phyloP scores from a whole-genome alignment of 768 basidiomycete genomes.

The Tulasnella sp. region DNA sequence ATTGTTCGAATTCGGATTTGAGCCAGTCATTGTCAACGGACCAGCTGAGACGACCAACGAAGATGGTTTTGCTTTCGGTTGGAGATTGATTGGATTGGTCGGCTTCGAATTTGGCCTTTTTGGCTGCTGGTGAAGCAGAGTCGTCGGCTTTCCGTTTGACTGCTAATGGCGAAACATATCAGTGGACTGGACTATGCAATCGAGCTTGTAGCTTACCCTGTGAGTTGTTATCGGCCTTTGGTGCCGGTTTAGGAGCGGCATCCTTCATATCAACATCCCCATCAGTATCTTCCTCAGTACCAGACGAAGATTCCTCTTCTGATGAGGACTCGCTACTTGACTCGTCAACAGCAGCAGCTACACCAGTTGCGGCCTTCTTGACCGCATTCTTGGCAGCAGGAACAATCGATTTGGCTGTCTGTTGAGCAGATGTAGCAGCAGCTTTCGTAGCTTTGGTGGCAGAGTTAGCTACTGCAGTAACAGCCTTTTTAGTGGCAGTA shows the following conservation, averaged over 20 bases:
- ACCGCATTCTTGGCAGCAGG: background rate
- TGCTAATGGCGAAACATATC: slow-evolving; percentile 16
- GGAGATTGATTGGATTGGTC: slow-evolving; percentile 29
- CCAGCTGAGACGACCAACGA: slow-evolving; percentile 91
- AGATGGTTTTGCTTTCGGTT: slow-evolving; percentile 57
- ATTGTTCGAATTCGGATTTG: slow-evolving; percentile 74
- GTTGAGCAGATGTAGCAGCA: slow-evolving; percentile 8
- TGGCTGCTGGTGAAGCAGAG: slow-evolving; percentile 45
- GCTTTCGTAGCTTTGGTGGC: slow-evolving; percentile 11
- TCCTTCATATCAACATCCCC: slow-evolving; percentile 19
- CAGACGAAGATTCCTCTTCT: slow-evolving; percentile 24
- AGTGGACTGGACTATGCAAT: background rate
- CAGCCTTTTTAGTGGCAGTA: background rate
- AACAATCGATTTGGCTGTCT: slow-evolving; percentile 18
- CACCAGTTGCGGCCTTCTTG: slow-evolving; percentile 25
- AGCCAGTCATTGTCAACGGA: slow-evolving; percentile 95
- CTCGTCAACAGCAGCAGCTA: slow-evolving; percentile 24
- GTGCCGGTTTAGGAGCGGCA: background rate
- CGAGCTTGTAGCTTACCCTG: slow-evolving; percentile 6
- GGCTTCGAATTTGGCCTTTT: slow-evolving; percentile 68
- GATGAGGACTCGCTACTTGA: slow-evolving; percentile 25
- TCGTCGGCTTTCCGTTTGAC: slow-evolving; percentile 79
- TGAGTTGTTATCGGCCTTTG: slow-evolving; percentile 22
- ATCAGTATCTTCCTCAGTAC: slow-evolving; percentile 11
- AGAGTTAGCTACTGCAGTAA: background rate